Evolutionary conservation across 371 early-diverging fungal genomes (phyloP), one percentile per base, ranked within the genome.

Genomic region (Vairimorpha necatrix): DNA sequence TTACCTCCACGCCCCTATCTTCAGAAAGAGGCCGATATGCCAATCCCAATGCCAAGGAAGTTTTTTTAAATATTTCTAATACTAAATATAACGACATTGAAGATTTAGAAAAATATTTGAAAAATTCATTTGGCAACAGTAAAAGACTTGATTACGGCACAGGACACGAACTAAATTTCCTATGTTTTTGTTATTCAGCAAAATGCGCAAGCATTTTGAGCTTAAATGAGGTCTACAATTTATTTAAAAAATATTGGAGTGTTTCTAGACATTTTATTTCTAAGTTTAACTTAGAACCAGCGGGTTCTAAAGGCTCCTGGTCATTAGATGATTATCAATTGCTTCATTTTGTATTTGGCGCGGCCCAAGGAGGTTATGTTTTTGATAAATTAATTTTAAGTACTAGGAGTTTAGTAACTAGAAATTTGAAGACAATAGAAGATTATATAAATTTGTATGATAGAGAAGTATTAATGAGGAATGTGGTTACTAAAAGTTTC

Each of bases 241-340:
- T 94, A n/a, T 92, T 98, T 83, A 89, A 88, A 75, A 88, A 89
- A 72, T 98, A 98, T 83, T 88, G 96, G 46, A 85, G 87, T 0
- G 79, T 94, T 26, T 91, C 94, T 88, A 87, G 95, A 60, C 86
- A 87, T 46, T 85, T 95, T 33, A 95, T 97, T 80, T 87, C 88
- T 70, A 88, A 89, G 32, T 98, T 95, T 86, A 91, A 91, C 89
- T 86, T 98, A 20, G 98, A 97, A 81, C 96, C 99, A 7, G 99
- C 99, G 13, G 99, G 99, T 0, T 91, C 92, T 13, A 94, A 96
- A 79, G 99, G 99, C 71, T 94, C 93, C 24, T 98, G 98, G 96
- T 96, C 96, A 4, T 80, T 97, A 32, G 96, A 97, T 80, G 97
- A 97, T 83, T 95, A 93, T 82, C 96, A 96, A 78, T 93, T 96